phyloP scores from a whole-genome alignment of 805 yeast genomes.

The Lachancea fermentati region DNA sequence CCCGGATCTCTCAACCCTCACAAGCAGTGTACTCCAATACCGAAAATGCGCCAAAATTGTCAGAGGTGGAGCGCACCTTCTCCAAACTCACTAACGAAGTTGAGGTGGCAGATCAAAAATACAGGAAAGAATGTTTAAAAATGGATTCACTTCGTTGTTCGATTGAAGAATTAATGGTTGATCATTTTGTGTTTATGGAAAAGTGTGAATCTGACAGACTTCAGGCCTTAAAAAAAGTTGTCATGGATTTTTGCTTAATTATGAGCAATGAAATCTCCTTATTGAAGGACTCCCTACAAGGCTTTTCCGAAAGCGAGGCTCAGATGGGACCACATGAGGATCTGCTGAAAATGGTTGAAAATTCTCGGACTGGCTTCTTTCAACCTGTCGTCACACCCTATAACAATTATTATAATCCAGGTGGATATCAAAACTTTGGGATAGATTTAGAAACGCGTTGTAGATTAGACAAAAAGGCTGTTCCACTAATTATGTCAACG shows the following conservation, averaged over 20 bases:
- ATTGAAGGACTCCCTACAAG: constrained; percentile 55
- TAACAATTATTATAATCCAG: constrained; percentile 73
- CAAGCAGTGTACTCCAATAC: constrained; percentile 3
- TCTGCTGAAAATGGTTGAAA: constrained; percentile 57
- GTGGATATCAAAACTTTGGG: constrained; percentile 69
- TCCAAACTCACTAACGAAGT: constrained; percentile 53
- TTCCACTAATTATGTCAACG: constrained; percentile 61
- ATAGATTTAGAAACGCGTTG: constrained; percentile 68
- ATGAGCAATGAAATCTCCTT: constrained; percentile 55
- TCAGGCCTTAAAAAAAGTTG: constrained; percentile 68
- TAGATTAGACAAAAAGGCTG: constrained; percentile 63
- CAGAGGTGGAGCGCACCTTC: constrained; percentile 40
- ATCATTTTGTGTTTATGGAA: constrained; percentile 72
- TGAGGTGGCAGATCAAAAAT: constrained; percentile 48
- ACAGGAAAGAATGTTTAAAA: constrained; percentile 47
- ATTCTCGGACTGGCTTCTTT: constrained; percentile 68
- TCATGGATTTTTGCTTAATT: constrained; percentile 64
- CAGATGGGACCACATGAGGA: constrained; percentile 67
- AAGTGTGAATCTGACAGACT: constrained; percentile 76
- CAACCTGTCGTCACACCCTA: constrained; percentile 66
- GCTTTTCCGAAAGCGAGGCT: constrained; percentile 59
- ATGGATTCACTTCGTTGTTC: constrained; percentile 66
- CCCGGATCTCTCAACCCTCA: constrained; percentile 8
- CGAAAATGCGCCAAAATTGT: constrained; percentile 16
- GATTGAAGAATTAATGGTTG: constrained; percentile 66